phyloP scores from a whole-genome alignment of 257 asterid genomes.

The Fraxinus quadrangulata region DNA sequence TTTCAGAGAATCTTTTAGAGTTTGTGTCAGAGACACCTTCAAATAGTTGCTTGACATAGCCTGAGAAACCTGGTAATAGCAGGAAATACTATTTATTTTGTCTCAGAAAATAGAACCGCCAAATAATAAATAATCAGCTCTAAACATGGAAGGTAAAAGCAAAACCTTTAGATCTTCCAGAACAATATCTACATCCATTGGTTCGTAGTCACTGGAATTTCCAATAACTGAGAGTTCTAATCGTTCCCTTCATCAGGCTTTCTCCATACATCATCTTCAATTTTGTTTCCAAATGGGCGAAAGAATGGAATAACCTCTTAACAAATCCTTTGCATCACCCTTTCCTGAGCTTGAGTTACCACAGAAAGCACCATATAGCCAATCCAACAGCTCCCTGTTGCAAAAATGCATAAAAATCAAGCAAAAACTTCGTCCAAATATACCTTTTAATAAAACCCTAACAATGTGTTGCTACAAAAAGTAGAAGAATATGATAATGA shows the following conservation, averaged over 20 bases:
- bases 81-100: conserved; percentile 21
- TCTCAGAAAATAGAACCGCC: conserved; percentile 9
- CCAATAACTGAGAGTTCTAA: conserved; percentile 70
- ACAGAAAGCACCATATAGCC: conserved; percentile 99
- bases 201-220: conserved; percentile 40
- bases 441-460: not conserved
- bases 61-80: conserved; percentile 68
- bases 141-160: conserved; percentile 4
- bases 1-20: conserved; percentile 67
- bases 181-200: conserved; percentile 54
- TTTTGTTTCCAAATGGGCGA: conserved; percentile 65
- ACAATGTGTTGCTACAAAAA: not conserved
- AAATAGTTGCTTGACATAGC: conserved; percentile 71
- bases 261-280: conserved; percentile 45
- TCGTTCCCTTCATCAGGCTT: conserved; percentile 53
- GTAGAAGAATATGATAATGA: conserved; percentile 1
- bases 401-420: conserved; percentile 18
- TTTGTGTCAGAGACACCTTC: conserved; percentile 61
- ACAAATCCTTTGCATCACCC: conserved; percentile 49
- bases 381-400: conserved; percentile 98
- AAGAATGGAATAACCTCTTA: conserved; percentile 62
- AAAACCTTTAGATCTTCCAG: conserved; percentile 81
- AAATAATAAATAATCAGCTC: not conserved
- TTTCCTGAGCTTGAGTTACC: conserved; percentile 71
- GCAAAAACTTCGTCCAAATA: not conserved